Base-by-base conservation (phyloP, 1,284 basidiomycete species). In the Lentinula novae-zelandiae region DNA sequence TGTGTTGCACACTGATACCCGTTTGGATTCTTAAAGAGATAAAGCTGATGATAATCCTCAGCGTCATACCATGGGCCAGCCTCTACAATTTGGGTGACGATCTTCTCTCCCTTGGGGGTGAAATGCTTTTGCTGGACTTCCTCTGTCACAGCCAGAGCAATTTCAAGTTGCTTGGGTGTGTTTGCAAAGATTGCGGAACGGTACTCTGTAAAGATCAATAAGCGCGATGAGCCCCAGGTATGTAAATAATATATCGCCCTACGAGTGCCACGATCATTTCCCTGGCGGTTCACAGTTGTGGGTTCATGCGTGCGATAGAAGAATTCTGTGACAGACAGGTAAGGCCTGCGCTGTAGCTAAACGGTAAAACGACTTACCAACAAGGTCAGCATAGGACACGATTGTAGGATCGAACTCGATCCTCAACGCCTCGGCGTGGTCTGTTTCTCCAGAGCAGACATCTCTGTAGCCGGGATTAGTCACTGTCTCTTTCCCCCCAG, bases 291-390 rank as follows among this genome's bases (percentile, higher is more conserved):
- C 53, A 82, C 69, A 0, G 92, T 93, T 27, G 95, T 97, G 1
- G 96, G 94, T 69, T 98, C 95, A 71, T 99, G 96, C 0, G 93
- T 96, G 52, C 96, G 85, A 73, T 93, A 96, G 75, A 96, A 95
- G 78, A 95, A 95, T 75, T 96, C 94, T 87, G 71, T 51, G 22
- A 39, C 60, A 63, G 15, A 49, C 59, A 39, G 52, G 15, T 64
- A 22, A 58, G 39, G 27, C 15, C 46, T 17, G 31, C 7, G 10
- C 44, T 38, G 17, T 12, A 46, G 39, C 10, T 5, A 20, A 22
- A 5, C 44, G 17, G 36, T 7, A 20, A 17, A 33, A 31, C 1
- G 22, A 69, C 86, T 66, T 69, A 87, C 87, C 89, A 51, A 95
- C 90, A 52, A 97, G 83, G 71, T 95, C 89, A 20, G 78, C 91